A percentile compares a stretch with the other conserved stretches of the same genome.
Conservation (phyloP, 2,329 filamentous ascomycete genomes). For the Coleophoma crateriformis region DNA sequence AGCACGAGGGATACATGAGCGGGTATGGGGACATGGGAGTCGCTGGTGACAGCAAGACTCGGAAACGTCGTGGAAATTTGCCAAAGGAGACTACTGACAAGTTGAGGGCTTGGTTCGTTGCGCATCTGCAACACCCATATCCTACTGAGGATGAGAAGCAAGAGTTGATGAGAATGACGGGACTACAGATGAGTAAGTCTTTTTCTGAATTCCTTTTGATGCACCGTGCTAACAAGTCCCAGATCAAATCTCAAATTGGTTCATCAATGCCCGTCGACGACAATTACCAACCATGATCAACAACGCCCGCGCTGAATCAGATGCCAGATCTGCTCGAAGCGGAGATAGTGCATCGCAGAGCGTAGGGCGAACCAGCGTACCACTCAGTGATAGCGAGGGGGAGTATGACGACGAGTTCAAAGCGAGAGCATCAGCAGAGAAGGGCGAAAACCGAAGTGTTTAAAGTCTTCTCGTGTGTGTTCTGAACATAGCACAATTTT, state of each 20-base stretch:
- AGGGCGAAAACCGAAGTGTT: neutral
- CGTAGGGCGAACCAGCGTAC: neutral
- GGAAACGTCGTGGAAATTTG: constrained; percentile 73
- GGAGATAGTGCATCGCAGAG: constrained; percentile 21
- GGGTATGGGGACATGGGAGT: constrained; percentile 5
- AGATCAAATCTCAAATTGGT: constrained; percentile 76
- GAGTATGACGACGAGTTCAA: constrained; percentile 27
- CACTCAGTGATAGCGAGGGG: constrained; percentile 12
- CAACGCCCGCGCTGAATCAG: constrained; percentile 28
- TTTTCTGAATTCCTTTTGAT: constrained; percentile 4
- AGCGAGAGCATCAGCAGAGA: neutral
- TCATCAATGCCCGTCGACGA: constrained; percentile 70
- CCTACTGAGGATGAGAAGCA: constrained; percentile 86
- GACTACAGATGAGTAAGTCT: constrained; percentile 71
- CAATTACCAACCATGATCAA: constrained; percentile 56
- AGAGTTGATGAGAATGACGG: constrained; percentile 69
- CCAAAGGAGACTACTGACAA: constrained; percentile 87
- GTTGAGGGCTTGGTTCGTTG: constrained; percentile 72
- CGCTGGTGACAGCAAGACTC: constrained; percentile 14
- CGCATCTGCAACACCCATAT: constrained; percentile 76
- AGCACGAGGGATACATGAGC: constrained; percentile 3
- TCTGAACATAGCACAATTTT: too few relatives aligned
- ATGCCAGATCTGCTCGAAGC: constrained; percentile 13
- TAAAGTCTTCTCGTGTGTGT: neutral
- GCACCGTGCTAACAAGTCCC: neutral